Conservation (phyloP, 208 protist genomes). For the Lotmaria passim region DNA sequence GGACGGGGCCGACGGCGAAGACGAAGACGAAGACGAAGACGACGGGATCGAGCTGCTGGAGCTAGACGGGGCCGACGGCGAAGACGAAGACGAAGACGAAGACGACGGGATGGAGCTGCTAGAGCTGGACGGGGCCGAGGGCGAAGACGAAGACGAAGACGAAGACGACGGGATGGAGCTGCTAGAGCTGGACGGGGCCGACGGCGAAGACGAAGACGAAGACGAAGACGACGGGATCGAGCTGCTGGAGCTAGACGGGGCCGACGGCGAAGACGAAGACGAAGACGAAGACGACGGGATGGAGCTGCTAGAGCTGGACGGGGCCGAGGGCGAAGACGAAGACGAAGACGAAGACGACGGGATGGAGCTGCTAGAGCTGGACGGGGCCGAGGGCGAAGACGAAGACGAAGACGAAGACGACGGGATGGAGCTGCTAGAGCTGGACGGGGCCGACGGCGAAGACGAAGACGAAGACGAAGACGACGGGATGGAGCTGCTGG, state of each 20-base stretch:
- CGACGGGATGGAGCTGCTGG: too few relatives aligned
- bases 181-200: too few relatives aligned
- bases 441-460: too few relatives aligned
- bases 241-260: too few relatives aligned
- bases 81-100: conserved; percentile 3
- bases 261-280: too few relatives aligned
- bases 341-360: not conserved
- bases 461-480: too few relatives aligned
- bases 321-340: not conserved
- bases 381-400: not conserved
- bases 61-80: not conserved
- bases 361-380: not conserved
- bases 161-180: conserved; percentile 5
- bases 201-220: too few relatives aligned
- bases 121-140: not conserved
- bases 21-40: too few relatives aligned
- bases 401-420: conserved; percentile 9
- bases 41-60: too few relatives aligned
- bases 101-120: not conserved
- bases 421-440: conserved; percentile 3
- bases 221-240: too few relatives aligned
- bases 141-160: not conserved
- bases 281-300: too few relatives aligned
- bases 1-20: too few relatives aligned
- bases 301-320: not conserved